phyloP scores from a whole-genome alignment of 352 stramenopile species.

The Phytophthora palmivora region DNA sequence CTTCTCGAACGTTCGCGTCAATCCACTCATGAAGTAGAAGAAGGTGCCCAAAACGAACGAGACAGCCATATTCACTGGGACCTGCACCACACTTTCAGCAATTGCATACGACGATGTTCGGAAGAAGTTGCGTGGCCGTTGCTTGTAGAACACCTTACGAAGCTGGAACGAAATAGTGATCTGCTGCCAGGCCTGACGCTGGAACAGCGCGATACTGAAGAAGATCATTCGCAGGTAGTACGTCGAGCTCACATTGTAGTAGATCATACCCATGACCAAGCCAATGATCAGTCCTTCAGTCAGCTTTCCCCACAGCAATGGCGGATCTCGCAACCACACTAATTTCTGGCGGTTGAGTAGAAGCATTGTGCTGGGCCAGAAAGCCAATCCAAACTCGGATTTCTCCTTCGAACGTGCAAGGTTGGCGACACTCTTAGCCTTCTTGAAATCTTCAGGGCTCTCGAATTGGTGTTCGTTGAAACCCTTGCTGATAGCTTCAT shows the following conservation, averaged over 20 bases:
- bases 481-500: constrained; percentile 40
- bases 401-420: constrained; percentile 50
- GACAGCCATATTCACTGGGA: constrained; percentile 62
- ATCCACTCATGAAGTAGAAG: constrained; percentile 81
- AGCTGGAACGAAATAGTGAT: constrained; percentile 74
- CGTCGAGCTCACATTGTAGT: constrained; percentile 49
- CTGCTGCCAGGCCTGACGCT: constrained; percentile 67
- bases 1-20: constrained; percentile 54
- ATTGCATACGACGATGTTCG: constrained; percentile 76
- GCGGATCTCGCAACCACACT: constrained; percentile 53
- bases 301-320: constrained; percentile 53
- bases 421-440: constrained; percentile 50
- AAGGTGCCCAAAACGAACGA: constrained; percentile 79
- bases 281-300: constrained; percentile 68
- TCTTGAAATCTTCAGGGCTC: constrained; percentile 53
- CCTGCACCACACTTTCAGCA: constrained; percentile 52
- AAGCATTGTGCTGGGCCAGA: constrained; percentile 36
- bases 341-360: constrained; percentile 52
- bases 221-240: constrained; percentile 71
- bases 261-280: constrained; percentile 68
- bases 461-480: constrained; percentile 65
- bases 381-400: constrained; percentile 49
- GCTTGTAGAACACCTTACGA: constrained; percentile 89
- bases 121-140: constrained; percentile 86
- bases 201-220: constrained; percentile 54